A percentile compares a stretch with the other conserved stretches of the same genome.
These are phyloP conservation scores for Pachysandra terminalis DNA, from an alignment of 164 flowering plant species.

Conservation along the genomic window DNA sequence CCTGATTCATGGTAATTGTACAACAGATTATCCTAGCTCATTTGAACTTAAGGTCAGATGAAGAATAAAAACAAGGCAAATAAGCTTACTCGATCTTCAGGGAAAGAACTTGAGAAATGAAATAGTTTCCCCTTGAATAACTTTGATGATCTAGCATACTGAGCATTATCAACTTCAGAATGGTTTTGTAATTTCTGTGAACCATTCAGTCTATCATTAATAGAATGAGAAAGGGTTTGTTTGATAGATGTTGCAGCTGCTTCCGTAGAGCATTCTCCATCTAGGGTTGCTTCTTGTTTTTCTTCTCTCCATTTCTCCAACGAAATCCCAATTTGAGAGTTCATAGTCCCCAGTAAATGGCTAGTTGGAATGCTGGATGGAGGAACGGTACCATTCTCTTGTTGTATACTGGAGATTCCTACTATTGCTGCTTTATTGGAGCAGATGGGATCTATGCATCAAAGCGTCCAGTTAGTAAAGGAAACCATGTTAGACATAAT, in stretches of 20 bases:
- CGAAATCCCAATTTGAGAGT: conserved; percentile 25
- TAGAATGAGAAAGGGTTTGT: conserved; percentile 11
- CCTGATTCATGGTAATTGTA: not conserved
- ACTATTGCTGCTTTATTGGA: conserved; percentile 27
- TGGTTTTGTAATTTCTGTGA: conserved; percentile 23
- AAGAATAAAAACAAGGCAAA: not conserved
- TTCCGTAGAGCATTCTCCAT: conserved; percentile 17
- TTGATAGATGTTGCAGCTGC: conserved; percentile 13
- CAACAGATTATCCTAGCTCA: not conserved
- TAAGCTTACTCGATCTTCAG: conserved; percentile 66
- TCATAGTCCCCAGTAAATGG: conserved; percentile 13
- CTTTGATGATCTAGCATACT: conserved; percentile 24
- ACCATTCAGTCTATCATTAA: conserved; percentile 22
- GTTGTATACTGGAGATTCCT: conserved; percentile 25
- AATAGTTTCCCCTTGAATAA: conserved; percentile 63
- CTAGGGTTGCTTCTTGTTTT: conserved; percentile 20
- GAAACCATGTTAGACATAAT: conserved; percentile 1
- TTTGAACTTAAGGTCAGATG: not conserved
- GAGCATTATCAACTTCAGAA: conserved; percentile 17
- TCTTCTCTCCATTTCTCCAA: conserved; percentile 31
- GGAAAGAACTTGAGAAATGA: conserved; percentile 73
- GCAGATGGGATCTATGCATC: conserved; percentile 25
- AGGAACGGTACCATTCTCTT: conserved; percentile 25
- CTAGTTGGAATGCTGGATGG: conserved; percentile 24
- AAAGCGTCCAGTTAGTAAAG: conserved; percentile 4